Evolutionary conservation across 2,329 filamentous ascomycete genomes (phyloP).

Genomic region (Talaromyces islandicus): DNA sequence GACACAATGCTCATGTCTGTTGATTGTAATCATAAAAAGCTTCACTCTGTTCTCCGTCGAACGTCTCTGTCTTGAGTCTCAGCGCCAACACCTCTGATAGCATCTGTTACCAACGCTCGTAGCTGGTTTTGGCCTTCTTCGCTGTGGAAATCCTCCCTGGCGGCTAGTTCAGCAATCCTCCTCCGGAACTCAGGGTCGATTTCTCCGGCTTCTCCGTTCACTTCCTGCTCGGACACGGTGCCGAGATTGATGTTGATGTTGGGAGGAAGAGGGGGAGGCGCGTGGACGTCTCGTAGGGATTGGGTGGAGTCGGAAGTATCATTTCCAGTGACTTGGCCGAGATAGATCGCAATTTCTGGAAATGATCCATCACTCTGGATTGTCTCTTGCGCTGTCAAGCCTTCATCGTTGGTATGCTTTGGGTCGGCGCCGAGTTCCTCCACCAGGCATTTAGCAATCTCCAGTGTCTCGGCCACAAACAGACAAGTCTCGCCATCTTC

Average conservation of each 20-base stretch:
- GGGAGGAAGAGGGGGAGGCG: constrained; percentile 62
- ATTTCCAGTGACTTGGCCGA: constrained; percentile 41
- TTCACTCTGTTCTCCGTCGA: constrained; percentile 56
- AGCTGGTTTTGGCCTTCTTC: constrained; percentile 74
- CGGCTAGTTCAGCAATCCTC: constrained; percentile 82
- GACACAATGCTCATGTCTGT: neutral
- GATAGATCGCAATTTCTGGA: constrained; percentile 67
- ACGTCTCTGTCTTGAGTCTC: constrained; percentile 59
- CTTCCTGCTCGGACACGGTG: constrained; percentile 57
- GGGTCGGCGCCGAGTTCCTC: constrained; percentile 73
- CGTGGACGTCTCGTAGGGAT: constrained; percentile 30
- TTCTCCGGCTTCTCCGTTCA: constrained; percentile 53
- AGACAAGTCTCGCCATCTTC: constrained; percentile 93
- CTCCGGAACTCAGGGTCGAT: constrained; percentile 77
- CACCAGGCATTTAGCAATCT: constrained; percentile 71
- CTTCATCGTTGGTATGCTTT: constrained; percentile 62
- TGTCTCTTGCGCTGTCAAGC: constrained; percentile 73
- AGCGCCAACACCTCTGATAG: constrained; percentile 61
- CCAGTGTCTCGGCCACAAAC: constrained; percentile 79
- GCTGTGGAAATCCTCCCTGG: constrained; percentile 74
- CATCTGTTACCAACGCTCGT: constrained; percentile 72
- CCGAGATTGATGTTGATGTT: constrained; percentile 74
- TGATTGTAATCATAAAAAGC: neutral
- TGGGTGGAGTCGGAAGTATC: constrained; percentile 19
- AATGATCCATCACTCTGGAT: constrained; percentile 74